These are phyloP conservation scores for Actinidia arguta DNA, from an alignment of 179 eudicot species.

Conservation along the genomic window DNA sequence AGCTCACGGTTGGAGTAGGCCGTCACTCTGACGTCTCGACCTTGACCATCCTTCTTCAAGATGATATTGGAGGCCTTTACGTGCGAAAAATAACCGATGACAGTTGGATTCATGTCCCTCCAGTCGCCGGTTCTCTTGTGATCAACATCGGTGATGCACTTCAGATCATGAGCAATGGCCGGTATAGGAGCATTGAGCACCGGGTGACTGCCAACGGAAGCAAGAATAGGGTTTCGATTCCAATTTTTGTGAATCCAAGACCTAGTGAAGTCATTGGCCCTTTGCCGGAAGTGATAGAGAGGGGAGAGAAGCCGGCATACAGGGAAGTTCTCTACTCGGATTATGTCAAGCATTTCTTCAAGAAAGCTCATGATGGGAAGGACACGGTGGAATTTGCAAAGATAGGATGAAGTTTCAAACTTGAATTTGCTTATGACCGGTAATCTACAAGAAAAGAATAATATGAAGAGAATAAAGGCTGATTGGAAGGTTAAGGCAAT, in stretches of 20 bases:
- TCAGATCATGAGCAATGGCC: constrained; percentile 36
- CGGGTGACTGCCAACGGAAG: constrained; percentile 27
- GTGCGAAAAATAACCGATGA: constrained; percentile 15
- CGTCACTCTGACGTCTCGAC: constrained; percentile 37
- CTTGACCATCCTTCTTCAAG: constrained; percentile 37
- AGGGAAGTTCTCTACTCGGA: constrained; percentile 30
- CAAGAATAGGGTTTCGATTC: constrained; percentile 31
- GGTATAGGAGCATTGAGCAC: constrained; percentile 39
- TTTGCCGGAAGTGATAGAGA: constrained; percentile 21
- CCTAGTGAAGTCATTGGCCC: constrained; percentile 23
- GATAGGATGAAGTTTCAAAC: constrained; percentile 11
- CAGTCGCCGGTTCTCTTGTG: constrained; percentile 26
- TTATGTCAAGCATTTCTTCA: constrained; percentile 33
- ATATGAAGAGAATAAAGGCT: too few relatives aligned
- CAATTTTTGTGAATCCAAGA: constrained; percentile 33
- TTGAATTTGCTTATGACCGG: too few relatives aligned
- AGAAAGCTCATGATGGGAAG: constrained; percentile 36
- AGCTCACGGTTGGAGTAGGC: constrained; percentile 37
- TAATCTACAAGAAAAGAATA: too few relatives aligned
- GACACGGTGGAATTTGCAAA: constrained; percentile 28
- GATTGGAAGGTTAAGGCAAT: too few relatives aligned
- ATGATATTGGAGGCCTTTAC: constrained; percentile 35
- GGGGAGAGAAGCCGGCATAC: constrained; percentile 31
- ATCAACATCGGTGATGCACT: constrained; percentile 37
- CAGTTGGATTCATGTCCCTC: constrained; percentile 28